Evolutionary conservation across 139 green algal species (phyloP).

Genomic region (Pseudopediastrum boryanum): DNA sequence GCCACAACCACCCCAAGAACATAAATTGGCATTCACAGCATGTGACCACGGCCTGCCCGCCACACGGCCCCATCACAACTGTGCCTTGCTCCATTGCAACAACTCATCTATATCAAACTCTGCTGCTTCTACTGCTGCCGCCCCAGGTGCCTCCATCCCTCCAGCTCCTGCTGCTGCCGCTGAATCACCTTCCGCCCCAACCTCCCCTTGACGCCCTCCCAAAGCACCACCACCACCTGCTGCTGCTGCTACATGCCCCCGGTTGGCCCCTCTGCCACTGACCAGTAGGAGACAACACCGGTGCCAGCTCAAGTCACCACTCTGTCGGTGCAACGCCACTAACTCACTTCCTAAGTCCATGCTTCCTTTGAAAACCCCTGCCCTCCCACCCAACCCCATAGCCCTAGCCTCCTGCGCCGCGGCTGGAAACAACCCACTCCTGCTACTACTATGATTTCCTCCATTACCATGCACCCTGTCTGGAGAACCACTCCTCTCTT

Average conservation of each 20-base stretch:
- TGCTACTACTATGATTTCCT: background rate
- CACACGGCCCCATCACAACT: no score
- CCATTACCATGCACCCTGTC: slow-evolving; percentile 7
- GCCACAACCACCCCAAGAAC: no score
- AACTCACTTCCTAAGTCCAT: slow-evolving; percentile 18
- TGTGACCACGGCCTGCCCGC: no score
- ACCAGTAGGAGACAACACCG: no score
- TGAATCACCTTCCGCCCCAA: no score
- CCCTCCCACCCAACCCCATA: background rate
- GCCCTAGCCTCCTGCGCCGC: background rate
- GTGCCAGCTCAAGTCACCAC: no score
- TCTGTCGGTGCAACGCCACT: background rate
- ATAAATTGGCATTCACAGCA: no score
- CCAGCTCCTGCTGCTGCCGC: background rate
- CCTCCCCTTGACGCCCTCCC: background rate
- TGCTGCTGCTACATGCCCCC: background rate
- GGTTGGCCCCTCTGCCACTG: no score
- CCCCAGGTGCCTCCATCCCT: background rate
- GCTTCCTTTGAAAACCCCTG: slow-evolving; percentile 6
- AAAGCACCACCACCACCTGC: background rate
- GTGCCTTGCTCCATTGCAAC: slow-evolving; percentile 18
- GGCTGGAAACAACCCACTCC: background rate
- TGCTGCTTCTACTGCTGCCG: background rate
- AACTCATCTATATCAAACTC: slow-evolving; percentile 40
- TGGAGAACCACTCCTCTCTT: no score